Base-by-base conservation (phyloP, 2,329 filamentous ascomycete species). In the Chaetomium globosum region DNA sequence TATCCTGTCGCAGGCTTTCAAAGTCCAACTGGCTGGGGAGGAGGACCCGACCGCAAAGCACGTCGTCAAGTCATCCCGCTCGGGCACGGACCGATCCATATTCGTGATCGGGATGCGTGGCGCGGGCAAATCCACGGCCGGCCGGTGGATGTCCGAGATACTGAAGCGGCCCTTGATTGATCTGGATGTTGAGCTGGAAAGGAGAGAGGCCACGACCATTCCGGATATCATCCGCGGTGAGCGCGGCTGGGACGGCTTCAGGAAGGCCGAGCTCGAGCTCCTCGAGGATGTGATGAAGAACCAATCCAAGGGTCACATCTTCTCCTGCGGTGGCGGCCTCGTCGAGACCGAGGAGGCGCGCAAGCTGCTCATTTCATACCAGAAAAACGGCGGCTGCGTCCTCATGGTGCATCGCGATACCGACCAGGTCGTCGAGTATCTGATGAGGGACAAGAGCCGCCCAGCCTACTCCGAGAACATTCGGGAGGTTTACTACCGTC, bases 51-150 rank as follows among this genome's bases (percentile, higher is more conserved):
- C 68, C 4, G 57, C 66, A 5, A 67, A 65, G 72, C 33, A 75
- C 75, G 48, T 73, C 71, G 61, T 66, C 28, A 64, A 68, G 31
- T 6, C 77, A 71, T 33, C 79, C 75, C 65, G 74, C 67, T 71
- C 30, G 70, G 79, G 54, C 76, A 65, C 63, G 10, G 78, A 86
- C 71, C 84, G 85, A 56, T 97, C 93, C 0, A 89, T 98, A 59
- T 93, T 97, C 78, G 89, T 99, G 67, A 94, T 99, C 70, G 95
- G 95, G 10, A 99, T 99, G 95, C 88, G 95, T 70, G 95, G 95
- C 64, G 95, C 93, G 49, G 95, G 95, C 30, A 99, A 99, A 80
- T 97, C 95, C 0, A 99, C 95, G 0, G 90, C 91, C 43, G 95
- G 95, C 61, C 85, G 86, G 16, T 97, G 93, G 92, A 89, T 95